Percentiles rank a stretch among this genome's conserved stretches.
Evolutionary conservation across 2,329 filamentous ascomycete species (phyloP).

Genomic region (Rachicladosporium sp.): DNA sequence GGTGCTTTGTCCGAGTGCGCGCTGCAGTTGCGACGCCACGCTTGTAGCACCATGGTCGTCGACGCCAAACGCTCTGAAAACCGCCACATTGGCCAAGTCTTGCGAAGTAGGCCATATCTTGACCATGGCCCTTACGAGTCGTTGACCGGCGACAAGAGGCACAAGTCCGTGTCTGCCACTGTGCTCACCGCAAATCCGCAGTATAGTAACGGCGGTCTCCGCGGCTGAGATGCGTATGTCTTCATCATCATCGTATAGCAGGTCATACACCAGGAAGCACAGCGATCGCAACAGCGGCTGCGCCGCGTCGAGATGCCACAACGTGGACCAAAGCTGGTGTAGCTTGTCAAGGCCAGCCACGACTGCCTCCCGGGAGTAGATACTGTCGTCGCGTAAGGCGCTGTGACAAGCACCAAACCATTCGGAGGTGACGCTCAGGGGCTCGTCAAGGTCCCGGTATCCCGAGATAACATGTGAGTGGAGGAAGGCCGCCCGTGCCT

Average conservation of each 20-base stretch:
- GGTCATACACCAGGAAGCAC: conserved; percentile 58
- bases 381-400: conserved; percentile 13
- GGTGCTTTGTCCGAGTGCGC: conserved; percentile 37
- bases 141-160: conserved; percentile 37
- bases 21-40: conserved; percentile 9
- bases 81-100: conserved; percentile 7
- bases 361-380: conserved; percentile 18
- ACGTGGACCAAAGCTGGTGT: conserved; percentile 7
- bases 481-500: background rate
- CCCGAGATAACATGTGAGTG: too few relatives aligned
- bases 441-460: too few relatives aligned
- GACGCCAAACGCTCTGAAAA: conserved; percentile 13
- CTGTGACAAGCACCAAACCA: conserved; percentile 8
- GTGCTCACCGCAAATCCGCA: conserved; percentile 21
- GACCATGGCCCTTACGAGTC: conserved; percentile 23
- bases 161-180: conserved; percentile 24
- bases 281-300: conserved; percentile 24
- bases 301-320: conserved; percentile 3
- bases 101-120: conserved; percentile 7
- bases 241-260: conserved; percentile 82
- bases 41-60: background rate
- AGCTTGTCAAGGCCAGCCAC: conserved; percentile 13
- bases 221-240: conserved; percentile 63
- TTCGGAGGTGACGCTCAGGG: background rate
- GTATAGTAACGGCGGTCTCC: conserved; percentile 34